Conservation (phyloP, 345 rosid species). For the Lepidium didymum region DNA sequence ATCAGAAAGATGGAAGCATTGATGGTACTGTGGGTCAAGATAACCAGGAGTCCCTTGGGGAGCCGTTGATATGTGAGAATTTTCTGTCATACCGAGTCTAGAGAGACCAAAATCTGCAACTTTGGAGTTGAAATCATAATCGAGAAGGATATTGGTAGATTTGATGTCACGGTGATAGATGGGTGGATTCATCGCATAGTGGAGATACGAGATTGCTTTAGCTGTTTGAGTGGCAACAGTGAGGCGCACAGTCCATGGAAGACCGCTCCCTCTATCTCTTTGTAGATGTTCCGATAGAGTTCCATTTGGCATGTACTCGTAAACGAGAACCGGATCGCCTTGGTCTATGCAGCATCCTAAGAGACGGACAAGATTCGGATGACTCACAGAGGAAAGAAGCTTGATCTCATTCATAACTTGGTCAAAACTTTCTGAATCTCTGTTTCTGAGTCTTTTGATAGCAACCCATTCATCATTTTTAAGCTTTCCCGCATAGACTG, state of each 20-base stretch:
- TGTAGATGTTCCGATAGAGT: constrained; percentile 81
- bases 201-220: constrained; percentile 80
- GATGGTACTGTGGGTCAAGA: constrained; percentile 81
- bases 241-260: constrained; percentile 78
- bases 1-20: constrained; percentile 69
- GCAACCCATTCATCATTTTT: constrained; percentile 66
- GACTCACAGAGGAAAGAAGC: constrained; percentile 90
- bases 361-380: constrained; percentile 84
- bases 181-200: constrained; percentile 79
- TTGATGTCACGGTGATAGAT: constrained; percentile 91
- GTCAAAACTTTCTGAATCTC: constrained; percentile 67
- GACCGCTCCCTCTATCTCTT: constrained; percentile 63
- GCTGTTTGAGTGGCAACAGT: constrained; percentile 88
- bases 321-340: constrained; percentile 83
- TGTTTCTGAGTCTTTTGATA: constrained; percentile 67
- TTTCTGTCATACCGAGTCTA: constrained; percentile 68
- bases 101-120: constrained; percentile 98
- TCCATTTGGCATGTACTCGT: constrained; percentile 89
- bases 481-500: constrained; percentile 82
- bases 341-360: constrained; percentile 87
- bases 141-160: constrained; percentile 86
- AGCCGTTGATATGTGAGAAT: constrained; percentile 83
- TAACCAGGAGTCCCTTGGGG: constrained; percentile 94
- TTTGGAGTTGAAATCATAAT: constrained; percentile 64
- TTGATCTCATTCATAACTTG: constrained; percentile 95